Evolutionary conservation across 2,329 filamentous ascomycete genomes (phyloP), one percentile per base, ranked within the genome.

Genomic region (Penicillium sp.): DNA sequence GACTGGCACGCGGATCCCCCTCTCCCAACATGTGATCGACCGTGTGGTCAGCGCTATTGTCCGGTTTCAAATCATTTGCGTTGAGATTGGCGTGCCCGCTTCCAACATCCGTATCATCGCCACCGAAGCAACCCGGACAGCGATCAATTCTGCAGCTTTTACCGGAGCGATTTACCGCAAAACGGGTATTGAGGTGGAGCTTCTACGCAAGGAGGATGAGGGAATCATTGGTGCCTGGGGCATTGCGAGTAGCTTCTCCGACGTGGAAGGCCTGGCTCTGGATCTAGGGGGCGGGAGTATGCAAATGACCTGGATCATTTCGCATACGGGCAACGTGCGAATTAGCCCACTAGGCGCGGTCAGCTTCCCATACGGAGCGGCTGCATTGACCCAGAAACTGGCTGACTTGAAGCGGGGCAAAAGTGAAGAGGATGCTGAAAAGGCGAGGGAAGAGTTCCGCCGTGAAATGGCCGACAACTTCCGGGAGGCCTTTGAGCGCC

Each of bases 121-220:
- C n/a, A 96, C 92, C 0, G 92, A 96, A 74, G 92, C 92, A 4
- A 94, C 93, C 75, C 86, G 92, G 41, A 89, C 86, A 35, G 91
- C 92, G 3, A 75, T 84, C 63, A 96, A 96, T 70, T 86, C 88
- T 2, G 79, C 80, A n/a, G 83, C 85, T 1, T 91, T 95, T 77
- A 82, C 90, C 0, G 73, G 78, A 0, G 83, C 84, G 35, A 92
- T 96, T 61, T 78, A 81, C 38, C 70, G 80, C 1, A 79, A 81
- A 4, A 88, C 87, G 0, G 88, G 86, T 1, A 85, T 92, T 72
- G 78, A 79, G 0, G 90, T 96, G 0, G 83, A 87, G 56, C 82
- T 96, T 58, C 79, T 96, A n/a, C 83, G 87, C 0, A 93, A 93
- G 55, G 84, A 87, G 61, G 88, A 91, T 39, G 92, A 96, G 77